Percentiles rank a stretch among this genome's conserved stretches.
Conservation (phyloP, 495 filamentous ascomycete species). For the Halenospora varia region DNA sequence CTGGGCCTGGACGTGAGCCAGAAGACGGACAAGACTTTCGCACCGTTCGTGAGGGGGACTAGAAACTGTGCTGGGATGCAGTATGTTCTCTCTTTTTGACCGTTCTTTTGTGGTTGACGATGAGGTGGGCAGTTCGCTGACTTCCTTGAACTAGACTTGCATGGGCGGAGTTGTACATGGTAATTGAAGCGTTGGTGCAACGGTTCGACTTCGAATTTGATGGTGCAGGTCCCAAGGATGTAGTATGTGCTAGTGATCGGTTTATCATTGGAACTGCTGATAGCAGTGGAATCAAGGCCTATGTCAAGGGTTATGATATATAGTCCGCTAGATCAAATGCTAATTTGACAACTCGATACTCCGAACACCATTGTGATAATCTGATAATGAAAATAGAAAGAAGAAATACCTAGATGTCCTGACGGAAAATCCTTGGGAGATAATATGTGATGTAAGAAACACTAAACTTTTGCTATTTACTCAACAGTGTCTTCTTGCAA, state of each 20-base stretch:
- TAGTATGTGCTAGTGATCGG: conserved; percentile 23
- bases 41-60: conserved; percentile 25
- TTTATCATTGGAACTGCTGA: conserved; percentile 26
- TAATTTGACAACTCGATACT: no score
- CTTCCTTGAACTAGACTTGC: background rate
- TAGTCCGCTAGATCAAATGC: no score
- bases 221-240: conserved; percentile 15
- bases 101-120: background rate
- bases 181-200: background rate
- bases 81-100: conserved; percentile 18
- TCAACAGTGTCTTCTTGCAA: conserved; percentile 7
- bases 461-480: no score
- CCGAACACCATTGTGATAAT: no score
- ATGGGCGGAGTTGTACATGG: background rate
- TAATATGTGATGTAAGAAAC: no score
- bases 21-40: conserved; percentile 20
- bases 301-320: no score
- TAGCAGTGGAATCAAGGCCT: background rate
- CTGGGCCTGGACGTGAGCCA: conserved; percentile 22
- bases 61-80: conserved; percentile 30
- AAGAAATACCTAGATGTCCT: no score
- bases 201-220: conserved; percentile 25
- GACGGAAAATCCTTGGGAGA: no score
- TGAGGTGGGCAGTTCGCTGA: background rate
- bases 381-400: no score